Evolutionary conservation across 768 basidiomycete species (phyloP), one percentile per base, ranked within the genome.

Genomic region (Podaxis sp.): DNA sequence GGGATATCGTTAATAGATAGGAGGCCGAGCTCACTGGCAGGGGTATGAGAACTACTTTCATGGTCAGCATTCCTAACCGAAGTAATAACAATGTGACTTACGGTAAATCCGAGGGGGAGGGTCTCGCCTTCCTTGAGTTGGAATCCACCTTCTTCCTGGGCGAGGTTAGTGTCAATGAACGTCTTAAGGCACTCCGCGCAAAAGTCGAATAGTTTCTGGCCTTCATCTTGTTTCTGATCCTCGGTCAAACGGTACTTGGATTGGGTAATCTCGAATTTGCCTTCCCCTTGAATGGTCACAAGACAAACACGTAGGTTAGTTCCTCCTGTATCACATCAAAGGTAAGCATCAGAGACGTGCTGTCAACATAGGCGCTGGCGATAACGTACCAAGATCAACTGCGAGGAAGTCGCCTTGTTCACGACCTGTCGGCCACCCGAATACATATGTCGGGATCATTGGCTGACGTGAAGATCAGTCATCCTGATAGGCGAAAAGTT

Each of bases 241-340:
- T 99, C 97, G 0, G 92, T 87, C 48, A 99, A 84, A 54, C 95
- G 90, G 74, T 98, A 98, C 74, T 99, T 99, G 37, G 95, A 90
- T 71, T 98, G 96, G 0, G 95, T 94, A 66, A 99, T 90, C 75
- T 98, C 95, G 72, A 98, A 99, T 78, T 96, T 95, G 61, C 97
- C 96, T 9, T 87, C 83, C 25, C 97, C 97, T 66, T 90, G 86
- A 1, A 99, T 79, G 28, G 88, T 91, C 53, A 99, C 96, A 47
- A 97, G 88, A 76, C 97, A 99, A 47, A 98, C 97, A 47, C 97
- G 94, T n/a, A 99, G 83, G 70, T 99, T 98, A 23, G 96, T 98
- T 36, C 95, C 95, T 55, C 92, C 91, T 92, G 61, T 9, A 18
- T 62, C 3, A 44, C 56, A 61, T 16, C 50, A 35, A 40, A 50